Base-by-base conservation (phyloP, 139 green algal genomes). In the Chlorella sp. region DNA sequence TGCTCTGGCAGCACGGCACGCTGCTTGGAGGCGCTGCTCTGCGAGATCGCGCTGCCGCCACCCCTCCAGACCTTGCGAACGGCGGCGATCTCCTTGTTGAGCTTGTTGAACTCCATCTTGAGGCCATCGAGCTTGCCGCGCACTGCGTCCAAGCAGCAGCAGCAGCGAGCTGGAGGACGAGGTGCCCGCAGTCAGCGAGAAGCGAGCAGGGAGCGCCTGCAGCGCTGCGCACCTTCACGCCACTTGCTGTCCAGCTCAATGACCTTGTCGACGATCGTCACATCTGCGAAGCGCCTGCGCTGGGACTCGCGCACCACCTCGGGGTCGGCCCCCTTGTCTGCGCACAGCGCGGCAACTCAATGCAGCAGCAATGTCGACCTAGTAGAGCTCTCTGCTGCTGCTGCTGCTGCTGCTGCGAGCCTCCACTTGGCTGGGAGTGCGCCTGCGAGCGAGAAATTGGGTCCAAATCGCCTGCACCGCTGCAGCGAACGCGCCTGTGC, bases 311-410 rank as follows among this genome's bases (percentile, higher is more conserved):
- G 75, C 24, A 99, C 82, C 1, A 96, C 2, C 5, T 98, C 96
- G 0, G 94, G 96, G 71, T 99, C 77, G 67, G 95, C 96, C 36
- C 96, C 96, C 75, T 95, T 97, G 29, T 97, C 96, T 96, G 84
- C 83, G 72, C 35, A n/a, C n/a, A n/a, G n/a, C n/a, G n/a, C n/a
- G n/a, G n/a, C n/a, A n/a, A n/a, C n/a, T n/a, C n/a, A n/a, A n/a
- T n/a, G n/a, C n/a, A n/a, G n/a, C 17, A n/a, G 60, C 51, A 71
- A 23, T 31, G 2, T 3, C 3, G 14, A 36, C 2, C 0, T 23
- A 17, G 27, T 30, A 35, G 20, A 31, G 31, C 5, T 74, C 32
- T 2, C 24, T 6, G 32, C 26, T 22, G 14, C 60, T 32, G 6
- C 60, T 31, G 60, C n/a, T 67, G 17, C 5, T 67, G 60, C 17